Percentiles rank a stretch among this genome's conserved stretches.
Conservation (phyloP, 768 basidiomycete species). For the Suillus variegatus region DNA sequence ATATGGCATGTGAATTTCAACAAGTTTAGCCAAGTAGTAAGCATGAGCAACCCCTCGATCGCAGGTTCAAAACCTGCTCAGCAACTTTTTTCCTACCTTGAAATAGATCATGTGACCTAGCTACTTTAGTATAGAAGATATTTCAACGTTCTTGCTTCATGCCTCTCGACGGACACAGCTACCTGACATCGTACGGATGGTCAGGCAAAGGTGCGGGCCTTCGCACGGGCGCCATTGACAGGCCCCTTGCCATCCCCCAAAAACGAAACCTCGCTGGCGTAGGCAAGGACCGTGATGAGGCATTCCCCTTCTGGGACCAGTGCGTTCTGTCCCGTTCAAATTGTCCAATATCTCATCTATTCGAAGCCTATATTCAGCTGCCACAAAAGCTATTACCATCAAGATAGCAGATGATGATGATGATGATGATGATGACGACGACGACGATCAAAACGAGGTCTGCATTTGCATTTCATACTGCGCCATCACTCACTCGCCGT, state of each 20-base stretch:
- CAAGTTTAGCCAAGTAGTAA: too few relatives aligned
- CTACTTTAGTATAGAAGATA: too few relatives aligned
- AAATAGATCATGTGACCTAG: too few relatives aligned
- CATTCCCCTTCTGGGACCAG: slow-evolving; percentile 99
- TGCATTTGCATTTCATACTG: slow-evolving; percentile 8
- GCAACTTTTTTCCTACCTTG: too few relatives aligned
- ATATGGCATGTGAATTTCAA: too few relatives aligned
- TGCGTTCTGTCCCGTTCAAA: slow-evolving; percentile 43
- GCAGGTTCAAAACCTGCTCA: too few relatives aligned
- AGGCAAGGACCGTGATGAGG: slow-evolving; percentile 93
- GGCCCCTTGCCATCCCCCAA: slow-evolving; percentile 76
- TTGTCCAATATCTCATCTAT: slow-evolving; percentile 1
- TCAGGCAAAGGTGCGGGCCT: slow-evolving; percentile 82
- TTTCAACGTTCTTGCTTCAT: slow-evolving; percentile 32
- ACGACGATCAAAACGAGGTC: slow-evolving; percentile 10
- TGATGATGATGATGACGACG: slow-evolving; percentile 40
- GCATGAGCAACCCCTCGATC: too few relatives aligned
- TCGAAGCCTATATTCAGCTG: slow-evolving; percentile 65
- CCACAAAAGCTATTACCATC: slow-evolving; percentile 80
- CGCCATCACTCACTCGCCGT: not conserved
- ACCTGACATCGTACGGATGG: slow-evolving; percentile 86
- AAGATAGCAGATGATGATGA: slow-evolving; percentile 58
- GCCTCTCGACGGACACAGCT: slow-evolving; percentile 72
- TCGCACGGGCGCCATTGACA: slow-evolving; percentile 75
- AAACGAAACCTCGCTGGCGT: slow-evolving; percentile 86